Conservation (phyloP, 2,329 filamentous ascomycete genomes). For the Monosporascus sp. region DNA sequence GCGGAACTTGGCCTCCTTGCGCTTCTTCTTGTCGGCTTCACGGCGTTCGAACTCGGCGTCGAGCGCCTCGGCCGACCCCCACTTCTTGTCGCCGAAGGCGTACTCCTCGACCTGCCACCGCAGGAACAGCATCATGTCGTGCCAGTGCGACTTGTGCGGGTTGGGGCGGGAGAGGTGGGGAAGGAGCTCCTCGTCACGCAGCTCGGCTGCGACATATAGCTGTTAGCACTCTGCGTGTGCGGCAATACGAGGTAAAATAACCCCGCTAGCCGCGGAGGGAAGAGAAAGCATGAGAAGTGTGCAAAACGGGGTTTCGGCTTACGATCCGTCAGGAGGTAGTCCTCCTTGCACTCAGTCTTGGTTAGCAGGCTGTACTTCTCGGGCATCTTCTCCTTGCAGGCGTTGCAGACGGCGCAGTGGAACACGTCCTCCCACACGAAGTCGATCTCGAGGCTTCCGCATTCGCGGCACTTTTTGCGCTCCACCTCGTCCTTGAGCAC, state of each 20-base stretch:
- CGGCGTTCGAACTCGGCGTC: constrained; percentile 84
- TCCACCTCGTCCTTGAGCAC: constrained; percentile 58
- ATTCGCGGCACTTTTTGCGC: constrained; percentile 78
- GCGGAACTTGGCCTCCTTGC: constrained; percentile 90
- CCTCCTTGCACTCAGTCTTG: constrained; percentile 92
- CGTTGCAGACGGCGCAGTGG: constrained; percentile 65
- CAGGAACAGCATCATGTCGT: constrained; percentile 97
- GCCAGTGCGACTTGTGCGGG: constrained; percentile 92
- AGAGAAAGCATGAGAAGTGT: neutral
- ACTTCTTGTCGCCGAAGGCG: constrained; percentile 75
- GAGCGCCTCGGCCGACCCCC: constrained; percentile 79
- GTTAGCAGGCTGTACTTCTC: constrained; percentile 94
- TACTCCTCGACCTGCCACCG: constrained; percentile 93
- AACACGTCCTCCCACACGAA: constrained; percentile 92
- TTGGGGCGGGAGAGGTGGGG: constrained; percentile 88
- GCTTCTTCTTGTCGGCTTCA: constrained; percentile 71
- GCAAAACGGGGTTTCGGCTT: constrained; percentile 30
- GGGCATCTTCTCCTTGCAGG: constrained; percentile 82
- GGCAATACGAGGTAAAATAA: too few relatives aligned
- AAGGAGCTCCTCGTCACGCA: constrained; percentile 81
- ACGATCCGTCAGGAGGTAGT: constrained; percentile 92
- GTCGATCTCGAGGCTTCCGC: constrained; percentile 79
- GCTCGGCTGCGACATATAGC: constrained; percentile 57
- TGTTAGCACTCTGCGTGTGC: neutral
- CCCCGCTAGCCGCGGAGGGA: neutral